Conservation (phyloP, 495 filamentous ascomycete species). For the Sabuloglossum arenarium region DNA sequence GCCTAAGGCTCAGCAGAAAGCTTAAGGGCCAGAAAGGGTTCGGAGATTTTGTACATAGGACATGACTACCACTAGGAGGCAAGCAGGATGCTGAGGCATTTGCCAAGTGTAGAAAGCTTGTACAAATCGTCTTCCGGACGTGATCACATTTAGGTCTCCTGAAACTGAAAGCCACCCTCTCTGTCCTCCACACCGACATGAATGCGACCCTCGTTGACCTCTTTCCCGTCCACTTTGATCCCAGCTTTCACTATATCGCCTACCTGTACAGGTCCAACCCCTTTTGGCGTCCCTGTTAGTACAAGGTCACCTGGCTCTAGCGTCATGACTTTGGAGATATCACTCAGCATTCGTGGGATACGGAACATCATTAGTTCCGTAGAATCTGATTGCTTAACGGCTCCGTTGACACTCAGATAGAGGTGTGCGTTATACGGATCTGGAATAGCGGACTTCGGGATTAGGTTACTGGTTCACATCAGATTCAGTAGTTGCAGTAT, state of each 20-base stretch:
- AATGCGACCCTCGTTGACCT: conserved; percentile 69
- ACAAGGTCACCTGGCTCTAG: conserved; percentile 82
- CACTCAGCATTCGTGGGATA: conserved; percentile 67
- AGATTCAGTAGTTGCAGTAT: conserved; percentile 11
- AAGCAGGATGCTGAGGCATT: neutral
- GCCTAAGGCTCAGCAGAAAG: neutral
- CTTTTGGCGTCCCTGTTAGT: conserved; percentile 90
- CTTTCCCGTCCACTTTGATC: conserved; percentile 59
- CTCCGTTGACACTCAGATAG: conserved; percentile 57
- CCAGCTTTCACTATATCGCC: conserved; percentile 84
- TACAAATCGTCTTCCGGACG: neutral
- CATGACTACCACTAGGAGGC: neutral
- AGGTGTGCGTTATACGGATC: conserved; percentile 79
- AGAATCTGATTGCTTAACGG: conserved; percentile 58
- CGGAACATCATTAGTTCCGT: conserved; percentile 82
- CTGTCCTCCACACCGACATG: conserved; percentile 64
- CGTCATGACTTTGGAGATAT: conserved; percentile 88
- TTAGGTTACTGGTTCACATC: conserved; percentile 14
- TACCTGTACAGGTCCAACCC: conserved; percentile 64
- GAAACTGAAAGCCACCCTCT: conserved; percentile 29
- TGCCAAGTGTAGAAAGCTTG: neutral
- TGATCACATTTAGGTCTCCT: conserved; percentile 30
- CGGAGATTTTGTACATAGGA: neutral
- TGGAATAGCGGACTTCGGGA: conserved; percentile 54
- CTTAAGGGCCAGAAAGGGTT: neutral